Conservation (phyloP, 228 moss, liverwort and hornwort species). For the Sphagnum fallax region DNA sequence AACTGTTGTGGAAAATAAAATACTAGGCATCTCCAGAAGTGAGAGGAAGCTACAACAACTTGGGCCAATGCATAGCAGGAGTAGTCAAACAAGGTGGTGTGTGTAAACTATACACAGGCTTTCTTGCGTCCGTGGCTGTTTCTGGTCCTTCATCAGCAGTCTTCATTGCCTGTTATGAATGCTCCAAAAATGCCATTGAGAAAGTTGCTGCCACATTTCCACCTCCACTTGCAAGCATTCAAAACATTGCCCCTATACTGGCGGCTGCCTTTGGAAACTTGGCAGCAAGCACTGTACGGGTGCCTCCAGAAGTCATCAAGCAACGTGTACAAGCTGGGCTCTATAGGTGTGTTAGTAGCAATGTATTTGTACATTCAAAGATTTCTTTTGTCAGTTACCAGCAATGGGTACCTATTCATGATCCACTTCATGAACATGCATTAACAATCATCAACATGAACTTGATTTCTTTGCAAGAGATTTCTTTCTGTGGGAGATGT, state of each 20-base stretch:
- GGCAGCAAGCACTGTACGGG: conserved; percentile 43
- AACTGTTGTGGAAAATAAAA: not conserved
- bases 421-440: too few relatives aligned
- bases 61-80: conserved; percentile 45
- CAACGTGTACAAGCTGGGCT: conserved; percentile 53
- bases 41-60: conserved; percentile 43
- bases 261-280: conserved; percentile 46
- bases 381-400: not conserved
- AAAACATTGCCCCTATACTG: conserved; percentile 35
- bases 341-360: conserved; percentile 15
- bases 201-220: conserved; percentile 22
- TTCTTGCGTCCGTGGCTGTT: conserved; percentile 46
- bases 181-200: conserved; percentile 43
- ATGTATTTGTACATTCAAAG: not conserved
- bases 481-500: too few relatives aligned
- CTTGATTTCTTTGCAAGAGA: too few relatives aligned
- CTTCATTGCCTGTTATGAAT: conserved; percentile 51
- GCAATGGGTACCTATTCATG: too few relatives aligned
- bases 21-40: conserved; percentile 31
- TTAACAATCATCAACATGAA: too few relatives aligned
- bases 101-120: conserved; percentile 41
- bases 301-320: conserved; percentile 53
- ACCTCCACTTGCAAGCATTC: conserved; percentile 12
- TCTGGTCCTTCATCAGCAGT: conserved; percentile 55
- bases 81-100: conserved; percentile 35